Evolutionary conservation across 345 rosid genomes (phyloP).

Genomic region (Sapria himalayana): DNA sequence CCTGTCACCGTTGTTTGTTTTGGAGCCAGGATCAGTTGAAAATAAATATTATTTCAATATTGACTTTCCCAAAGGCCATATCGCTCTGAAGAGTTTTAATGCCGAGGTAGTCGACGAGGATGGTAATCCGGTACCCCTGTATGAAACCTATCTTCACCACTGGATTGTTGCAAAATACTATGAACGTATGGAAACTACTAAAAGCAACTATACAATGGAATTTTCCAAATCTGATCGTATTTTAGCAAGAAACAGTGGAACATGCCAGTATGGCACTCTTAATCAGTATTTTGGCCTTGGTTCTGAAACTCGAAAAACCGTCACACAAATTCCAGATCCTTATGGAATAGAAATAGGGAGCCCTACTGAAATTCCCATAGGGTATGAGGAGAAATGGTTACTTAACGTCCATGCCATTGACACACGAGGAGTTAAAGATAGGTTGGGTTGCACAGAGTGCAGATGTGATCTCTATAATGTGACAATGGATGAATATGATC

Average conservation of each 20-base stretch:
- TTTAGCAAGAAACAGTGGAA: conserved; percentile 28
- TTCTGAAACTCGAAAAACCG: conserved; percentile 61
- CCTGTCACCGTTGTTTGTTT: conserved; percentile 43
- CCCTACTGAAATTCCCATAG: conserved; percentile 39
- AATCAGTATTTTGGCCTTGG: conserved; percentile 60
- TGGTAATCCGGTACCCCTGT: conserved; percentile 49
- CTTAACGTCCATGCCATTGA: conserved; percentile 79
- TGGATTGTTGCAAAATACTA: conserved; percentile 47
- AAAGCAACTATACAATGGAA: neutral
- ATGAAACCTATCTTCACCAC: conserved; percentile 82
- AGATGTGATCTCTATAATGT: conserved; percentile 52
- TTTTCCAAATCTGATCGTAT: conserved; percentile 10
- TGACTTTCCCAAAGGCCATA: conserved; percentile 71
- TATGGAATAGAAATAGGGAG: conserved; percentile 59
- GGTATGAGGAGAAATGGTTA: conserved; percentile 51
- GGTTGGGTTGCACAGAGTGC: conserved; percentile 64
- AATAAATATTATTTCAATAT: conserved; percentile 24
- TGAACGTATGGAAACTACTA: conserved; percentile 9
- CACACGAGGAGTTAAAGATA: conserved; percentile 55
- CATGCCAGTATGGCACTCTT: conserved; percentile 24
- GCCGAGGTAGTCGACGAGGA: conserved; percentile 55
- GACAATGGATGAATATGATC: conserved; percentile 29
- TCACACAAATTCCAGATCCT: conserved; percentile 54
- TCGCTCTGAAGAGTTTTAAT: conserved; percentile 44
- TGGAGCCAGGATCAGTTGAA: conserved; percentile 66